Evolutionary conservation across 768 basidiomycete genomes (phyloP), one percentile per base, ranked within the genome.

Genomic region (Auriscalpium orientale): DNA sequence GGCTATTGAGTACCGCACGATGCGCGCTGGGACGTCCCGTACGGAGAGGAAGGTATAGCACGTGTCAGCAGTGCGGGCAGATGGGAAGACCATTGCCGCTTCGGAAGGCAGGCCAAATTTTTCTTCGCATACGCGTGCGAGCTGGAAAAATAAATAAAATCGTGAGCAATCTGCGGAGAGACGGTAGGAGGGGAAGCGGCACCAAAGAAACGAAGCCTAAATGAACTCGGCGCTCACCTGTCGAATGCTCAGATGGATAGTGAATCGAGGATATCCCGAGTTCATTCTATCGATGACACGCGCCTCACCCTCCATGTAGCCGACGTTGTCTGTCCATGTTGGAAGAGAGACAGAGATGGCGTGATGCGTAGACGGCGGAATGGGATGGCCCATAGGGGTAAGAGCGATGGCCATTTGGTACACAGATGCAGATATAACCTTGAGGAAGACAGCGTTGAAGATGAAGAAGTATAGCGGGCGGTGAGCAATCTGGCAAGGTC

Each of bases 301-400:
- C 62, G 85, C 82, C 8, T 89, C 85, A 16, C 91, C 91, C 63
- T 92, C 87, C 70, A 97, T 95, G 63, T 98, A 98, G 11, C 77
- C 94, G 18, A 98, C 82, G 63, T 87, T 91, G 69, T 98, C 95
- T 36, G 74, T 72, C 95, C 95, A 98, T 35, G 82, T 94, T 0
- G 95, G 95, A 1, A 98, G 78, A 8, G 91, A 94, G 16, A 95
- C 92, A 2, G 91, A 95, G 61, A 95, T 91, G 12, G 94, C 95
- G 64, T 98, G 95, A 9, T 85, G 82, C 4, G 83, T 87, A 66
- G 81, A 76, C 2, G 85, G 79, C 16, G 87, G 87, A 2, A 88
- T 76, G 4, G 85, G 61, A 21, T 69, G 65, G 4, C 87, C 87
- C 20, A 78, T 58, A 3, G 70, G 28, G 4, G 28, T 28, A 28